These are phyloP conservation scores for Takashimella tepidaria DNA, from an alignment of 1,284 basidiomycete genomes.

Conservation along the genomic window DNA sequence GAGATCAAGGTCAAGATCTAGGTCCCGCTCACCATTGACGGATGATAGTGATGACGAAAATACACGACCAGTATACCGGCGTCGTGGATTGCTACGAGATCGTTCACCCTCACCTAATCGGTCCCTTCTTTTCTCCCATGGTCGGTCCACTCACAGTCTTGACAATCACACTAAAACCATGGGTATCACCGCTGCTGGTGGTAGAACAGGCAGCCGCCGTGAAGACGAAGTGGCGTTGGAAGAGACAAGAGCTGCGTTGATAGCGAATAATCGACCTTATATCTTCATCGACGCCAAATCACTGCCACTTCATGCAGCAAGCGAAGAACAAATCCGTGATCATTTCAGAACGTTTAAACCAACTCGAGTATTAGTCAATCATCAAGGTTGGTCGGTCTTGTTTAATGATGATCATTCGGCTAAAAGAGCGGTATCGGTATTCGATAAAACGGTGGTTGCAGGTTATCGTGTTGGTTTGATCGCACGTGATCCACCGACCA, in stretches of 20 bases:
- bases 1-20: conserved; percentile 15
- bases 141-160: conserved; percentile 1
- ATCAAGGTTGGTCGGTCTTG: conserved; percentile 43
- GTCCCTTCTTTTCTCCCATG: neutral
- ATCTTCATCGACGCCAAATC: conserved; percentile 36
- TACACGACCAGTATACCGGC: conserved; percentile 19
- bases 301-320: conserved; percentile 19
- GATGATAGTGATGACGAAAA: conserved; percentile 32
- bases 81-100: conserved; percentile 2
- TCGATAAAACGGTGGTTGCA: conserved; percentile 34
- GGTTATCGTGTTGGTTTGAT: conserved; percentile 28
- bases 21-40: conserved; percentile 19
- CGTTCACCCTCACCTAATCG: conserved; percentile 15
- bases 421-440: conserved; percentile 23
- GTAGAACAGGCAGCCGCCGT: conserved; percentile 5
- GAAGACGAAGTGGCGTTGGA: conserved; percentile 29
- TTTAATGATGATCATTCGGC: conserved; percentile 33
- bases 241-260: conserved; percentile 26
- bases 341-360: conserved; percentile 45
- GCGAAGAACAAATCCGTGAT: conserved; percentile 32
- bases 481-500: conserved; percentile 20
- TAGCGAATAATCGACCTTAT: conserved; percentile 32
- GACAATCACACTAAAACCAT: too few species aligned
- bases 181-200: conserved; percentile 10
- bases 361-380: conserved; percentile 28